Percentiles rank a stretch among this genome's conserved stretches.
phyloP scores from a whole-genome alignment of 305 asterid species.

The Solanum hybrid region DNA sequence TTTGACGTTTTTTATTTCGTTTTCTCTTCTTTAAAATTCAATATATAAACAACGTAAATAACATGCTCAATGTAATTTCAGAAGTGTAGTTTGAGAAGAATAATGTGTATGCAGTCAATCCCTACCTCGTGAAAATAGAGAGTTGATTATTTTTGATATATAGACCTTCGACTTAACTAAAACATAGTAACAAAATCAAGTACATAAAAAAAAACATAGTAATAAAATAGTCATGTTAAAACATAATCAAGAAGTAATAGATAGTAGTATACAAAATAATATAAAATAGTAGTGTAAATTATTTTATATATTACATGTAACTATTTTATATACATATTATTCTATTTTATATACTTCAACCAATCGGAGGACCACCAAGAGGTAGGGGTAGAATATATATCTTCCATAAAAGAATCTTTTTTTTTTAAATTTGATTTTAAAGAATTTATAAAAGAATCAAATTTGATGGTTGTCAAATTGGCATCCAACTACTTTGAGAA shows the following conservation, averaged over 20 bases:
- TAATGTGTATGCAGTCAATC: background rate
- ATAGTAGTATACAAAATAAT: background rate
- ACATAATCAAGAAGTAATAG: background rate
- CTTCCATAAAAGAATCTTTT: background rate
- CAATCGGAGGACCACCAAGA: background rate
- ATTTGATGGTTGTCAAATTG: background rate
- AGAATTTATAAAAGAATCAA: background rate
- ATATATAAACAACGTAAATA: background rate
- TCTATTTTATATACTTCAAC: background rate
- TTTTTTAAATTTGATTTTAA: background rate
- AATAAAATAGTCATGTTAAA: background rate
- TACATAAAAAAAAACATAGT: background rate
- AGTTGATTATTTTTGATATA: background rate
- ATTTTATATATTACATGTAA: background rate
- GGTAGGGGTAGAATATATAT: background rate
- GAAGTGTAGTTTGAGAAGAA: background rate
- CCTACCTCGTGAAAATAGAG: background rate
- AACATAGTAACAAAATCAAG: background rate
- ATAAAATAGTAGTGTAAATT: background rate
- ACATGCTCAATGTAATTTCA: background rate
- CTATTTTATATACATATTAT: background rate
- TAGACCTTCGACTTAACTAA: background rate
- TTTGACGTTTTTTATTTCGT: background rate
- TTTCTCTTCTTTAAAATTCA: background rate
- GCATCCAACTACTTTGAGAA: background rate